Percentiles rank a stretch among this genome's conserved stretches.
Conservation (phyloP, 176 grass and related monocot genomes). For the Guadua angustifolia region DNA sequence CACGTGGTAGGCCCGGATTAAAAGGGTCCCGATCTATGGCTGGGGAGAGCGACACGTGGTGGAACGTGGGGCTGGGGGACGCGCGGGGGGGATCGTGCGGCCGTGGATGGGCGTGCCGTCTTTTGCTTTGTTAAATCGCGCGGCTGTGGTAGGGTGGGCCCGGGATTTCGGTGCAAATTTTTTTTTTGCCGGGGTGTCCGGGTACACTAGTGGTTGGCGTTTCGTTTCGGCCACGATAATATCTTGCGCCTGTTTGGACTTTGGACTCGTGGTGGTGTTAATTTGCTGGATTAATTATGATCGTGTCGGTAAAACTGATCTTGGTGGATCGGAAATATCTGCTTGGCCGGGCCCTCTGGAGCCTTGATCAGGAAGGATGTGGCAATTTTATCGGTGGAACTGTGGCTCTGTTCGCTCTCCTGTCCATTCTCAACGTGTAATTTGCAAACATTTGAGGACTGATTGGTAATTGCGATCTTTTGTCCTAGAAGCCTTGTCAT, state of each 20-base stretch:
- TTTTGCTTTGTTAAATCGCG: constrained; percentile 26
- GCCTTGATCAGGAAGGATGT: neutral
- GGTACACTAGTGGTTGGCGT: constrained; percentile 31
- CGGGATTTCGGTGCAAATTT: neutral
- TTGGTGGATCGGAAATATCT: neutral
- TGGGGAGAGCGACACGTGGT: neutral
- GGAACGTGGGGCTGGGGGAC: neutral
- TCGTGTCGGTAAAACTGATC: neutral
- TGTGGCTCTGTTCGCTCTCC: too few species aligned
- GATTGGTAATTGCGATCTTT: too few species aligned
- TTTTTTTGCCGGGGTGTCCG: neutral
- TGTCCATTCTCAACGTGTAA: too few species aligned
- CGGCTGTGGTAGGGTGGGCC: constrained; percentile 14
- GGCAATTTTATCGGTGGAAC: too few species aligned
- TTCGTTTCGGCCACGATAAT: constrained; percentile 30
- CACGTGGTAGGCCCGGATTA: constrained; percentile 42
- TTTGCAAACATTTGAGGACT: too few species aligned
- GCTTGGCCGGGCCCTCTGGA: constrained; percentile 4
- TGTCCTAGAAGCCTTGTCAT: too few species aligned
- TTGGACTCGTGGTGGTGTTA: constrained; percentile 34
- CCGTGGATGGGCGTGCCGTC: neutral
- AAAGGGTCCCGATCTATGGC: constrained; percentile 30
- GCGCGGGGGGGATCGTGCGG: constrained; percentile 4
- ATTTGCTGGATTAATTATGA: neutral
- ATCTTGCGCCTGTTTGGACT: constrained; percentile 29